Percentiles rank a stretch among this genome's conserved stretches.
phyloP scores from a whole-genome alignment of 1,139 yeast genomes.

The Nakaseomyces nivariensis region DNA sequence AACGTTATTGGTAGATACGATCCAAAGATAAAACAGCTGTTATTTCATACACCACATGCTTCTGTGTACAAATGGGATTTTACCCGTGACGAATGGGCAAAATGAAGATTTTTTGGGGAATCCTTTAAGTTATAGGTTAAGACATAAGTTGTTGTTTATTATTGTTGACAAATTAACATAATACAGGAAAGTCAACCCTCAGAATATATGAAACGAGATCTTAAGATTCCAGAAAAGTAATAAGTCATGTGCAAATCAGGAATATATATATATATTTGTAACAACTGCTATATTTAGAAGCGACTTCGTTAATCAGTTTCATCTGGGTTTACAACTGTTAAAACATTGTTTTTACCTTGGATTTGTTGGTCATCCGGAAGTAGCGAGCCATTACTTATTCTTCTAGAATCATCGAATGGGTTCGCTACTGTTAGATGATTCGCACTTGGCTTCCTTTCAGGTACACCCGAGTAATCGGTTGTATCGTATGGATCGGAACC shows the following conservation, averaged over 20 bases:
- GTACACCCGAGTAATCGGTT: constrained; percentile 1
- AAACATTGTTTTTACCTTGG: constrained; percentile 13
- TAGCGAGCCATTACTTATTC: constrained; percentile 26
- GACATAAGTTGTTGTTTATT: too few relatives aligned
- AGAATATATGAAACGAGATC: background rate
- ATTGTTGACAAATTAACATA: background rate
- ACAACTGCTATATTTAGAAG: background rate
- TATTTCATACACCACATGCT: constrained; percentile 64
- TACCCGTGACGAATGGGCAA: constrained; percentile 56
- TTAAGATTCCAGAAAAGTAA: background rate
- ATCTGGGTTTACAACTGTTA: constrained; percentile 30
- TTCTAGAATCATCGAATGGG: constrained; percentile 28
- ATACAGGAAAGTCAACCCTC: background rate
- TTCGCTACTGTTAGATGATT: constrained; percentile 11
- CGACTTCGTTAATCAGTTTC: constrained; percentile 8
- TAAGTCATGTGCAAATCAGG: background rate
- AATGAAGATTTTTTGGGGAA: too few relatives aligned
- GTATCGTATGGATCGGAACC: constrained; percentile 3
- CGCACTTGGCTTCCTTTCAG: constrained; percentile 2
- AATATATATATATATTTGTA: background rate
- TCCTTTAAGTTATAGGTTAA: too few relatives aligned
- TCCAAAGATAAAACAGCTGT: constrained; percentile 62
- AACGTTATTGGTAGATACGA: constrained; percentile 80
- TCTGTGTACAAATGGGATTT: constrained; percentile 60
- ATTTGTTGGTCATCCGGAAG: constrained; percentile 10